Evolutionary conservation across 2,329 filamentous ascomycete genomes (phyloP), one percentile per base, ranked within the genome.

Genomic region (Microcyclospora tardicrescens): DNA sequence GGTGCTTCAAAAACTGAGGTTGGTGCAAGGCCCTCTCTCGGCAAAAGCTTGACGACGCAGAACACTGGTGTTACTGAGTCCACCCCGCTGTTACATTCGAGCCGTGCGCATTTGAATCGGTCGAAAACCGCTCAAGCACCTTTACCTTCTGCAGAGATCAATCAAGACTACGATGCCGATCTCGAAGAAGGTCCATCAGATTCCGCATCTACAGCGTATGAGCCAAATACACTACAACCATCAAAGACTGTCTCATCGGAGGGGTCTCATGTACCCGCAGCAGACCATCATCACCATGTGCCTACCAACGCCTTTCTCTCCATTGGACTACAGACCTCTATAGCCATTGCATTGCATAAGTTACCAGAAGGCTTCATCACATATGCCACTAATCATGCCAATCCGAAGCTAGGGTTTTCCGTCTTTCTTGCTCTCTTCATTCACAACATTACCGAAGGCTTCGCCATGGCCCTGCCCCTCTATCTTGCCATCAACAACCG

Each of bases 381-480:
- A 1, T 98, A 93, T 58, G 89, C 91, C 9, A 95, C 91, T 9
- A 98, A 96, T 61, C 91, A 98, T 57, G 89, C 86, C 10, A 96
- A 87, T 58, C 87, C 91, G 0, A 69, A 73, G 0, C 75, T 98
- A 0, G 91, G 91, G 14, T 77, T 94, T 61, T 82, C 84, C 37
- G 85, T 98, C 39, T 98, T 98, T 64, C 75, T 96, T 60, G 89
- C 91, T 0, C 73, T 98, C 6, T 94, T 94, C 57, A 89, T 98
- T 42, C 91, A 98, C 70, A 98, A 96, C 64, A 93, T 98, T 54
- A 87, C 85, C 19, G 91, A 98, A 64, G 91, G 91, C 2, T 96
- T 96, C 57, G 84, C 87, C 44, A 81, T 98, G 72, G 85, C 86
- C 0, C 66, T 98, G 1, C 91, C 91, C 0, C 69, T 98, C 0